Conservation (phyloP, 2,329 filamentous ascomycete genomes). For the Fusarium sp. region DNA sequence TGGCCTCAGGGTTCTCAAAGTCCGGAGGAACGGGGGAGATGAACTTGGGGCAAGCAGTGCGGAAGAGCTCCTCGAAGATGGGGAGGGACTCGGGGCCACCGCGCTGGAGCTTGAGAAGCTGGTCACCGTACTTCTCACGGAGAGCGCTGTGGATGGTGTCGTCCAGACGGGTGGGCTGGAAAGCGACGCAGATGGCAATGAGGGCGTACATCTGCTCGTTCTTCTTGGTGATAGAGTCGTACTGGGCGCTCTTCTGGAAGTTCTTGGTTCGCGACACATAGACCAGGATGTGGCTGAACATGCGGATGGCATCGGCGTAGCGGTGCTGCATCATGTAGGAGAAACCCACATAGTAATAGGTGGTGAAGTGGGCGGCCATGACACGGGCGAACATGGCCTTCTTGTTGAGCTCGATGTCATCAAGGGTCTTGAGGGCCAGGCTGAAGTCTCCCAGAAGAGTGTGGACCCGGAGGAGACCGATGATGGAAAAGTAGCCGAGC, state of each 20-base stretch:
- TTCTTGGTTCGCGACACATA: constrained; percentile 99
- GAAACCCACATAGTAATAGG: constrained; percentile 99
- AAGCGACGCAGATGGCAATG: constrained; percentile 98
- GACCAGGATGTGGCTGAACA: constrained; percentile 99
- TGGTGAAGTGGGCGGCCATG: constrained; percentile 99
- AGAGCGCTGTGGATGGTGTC: constrained; percentile 99
- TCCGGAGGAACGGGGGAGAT: constrained; percentile 97
- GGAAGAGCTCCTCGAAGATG: constrained; percentile 98
- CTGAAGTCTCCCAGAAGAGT: constrained; percentile 97
- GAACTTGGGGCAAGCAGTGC: constrained; percentile 98
- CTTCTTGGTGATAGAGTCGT: constrained; percentile 99
- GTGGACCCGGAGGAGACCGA: constrained; percentile 95
- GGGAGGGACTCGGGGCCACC: constrained; percentile 95
- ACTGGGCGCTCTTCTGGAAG: constrained; percentile 99
- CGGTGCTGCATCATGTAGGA: constrained; percentile 99
- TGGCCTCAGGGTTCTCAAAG: constrained; percentile 96
- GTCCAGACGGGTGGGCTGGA: constrained; percentile 96
- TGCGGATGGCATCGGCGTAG: constrained; percentile 98
- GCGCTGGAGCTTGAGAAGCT: constrained; percentile 95
- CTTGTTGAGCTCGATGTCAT: constrained; percentile 99
- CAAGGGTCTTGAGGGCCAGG: constrained; percentile 96
- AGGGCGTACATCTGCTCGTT: constrained; percentile 99
- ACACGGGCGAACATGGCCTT: constrained; percentile 99
- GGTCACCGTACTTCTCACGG: constrained; percentile 98
- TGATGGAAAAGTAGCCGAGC: constrained; percentile 99